phyloP scores from a whole-genome alignment of 306 rosid genomes.

The Medicago truncatula region DNA sequence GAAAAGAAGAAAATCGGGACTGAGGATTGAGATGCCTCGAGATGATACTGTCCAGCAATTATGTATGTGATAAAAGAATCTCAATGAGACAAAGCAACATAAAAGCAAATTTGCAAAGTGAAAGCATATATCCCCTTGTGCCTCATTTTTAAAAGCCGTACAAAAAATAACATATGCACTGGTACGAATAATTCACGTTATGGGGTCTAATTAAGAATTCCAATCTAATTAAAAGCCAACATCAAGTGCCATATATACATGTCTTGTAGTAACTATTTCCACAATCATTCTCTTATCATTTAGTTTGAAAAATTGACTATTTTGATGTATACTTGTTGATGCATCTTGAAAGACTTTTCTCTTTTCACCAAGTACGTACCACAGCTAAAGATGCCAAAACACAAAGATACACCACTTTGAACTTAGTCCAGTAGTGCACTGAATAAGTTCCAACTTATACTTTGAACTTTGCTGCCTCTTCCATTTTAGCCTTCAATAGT shows the following conservation, averaged over 20 bases:
- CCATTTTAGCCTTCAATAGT: conserved; percentile 6
- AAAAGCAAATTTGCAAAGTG: conserved; percentile 49
- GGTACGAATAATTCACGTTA: conserved; percentile 47
- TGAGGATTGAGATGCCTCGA: conserved; percentile 48
- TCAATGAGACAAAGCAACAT: conserved; percentile 49
- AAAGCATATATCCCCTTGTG: conserved; percentile 51
- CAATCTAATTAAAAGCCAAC: conserved; percentile 43
- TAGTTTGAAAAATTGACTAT: conserved; percentile 19
- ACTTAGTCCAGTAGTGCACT: conserved; percentile 33
- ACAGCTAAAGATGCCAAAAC: conserved; percentile 32
- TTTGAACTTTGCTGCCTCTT: conserved; percentile 32
- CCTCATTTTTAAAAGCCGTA: conserved; percentile 44
- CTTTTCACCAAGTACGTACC: conserved; percentile 25
- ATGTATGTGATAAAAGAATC: conserved; percentile 53
- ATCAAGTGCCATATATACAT: conserved; percentile 24
- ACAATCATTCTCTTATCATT: conserved; percentile 40
- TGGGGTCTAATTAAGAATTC: conserved; percentile 42
- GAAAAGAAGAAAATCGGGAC: conserved; percentile 43
- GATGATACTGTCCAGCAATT: conserved; percentile 42
- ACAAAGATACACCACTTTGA: conserved; percentile 31
- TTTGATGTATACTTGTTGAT: conserved; percentile 20
- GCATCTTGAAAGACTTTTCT: conserved; percentile 36
- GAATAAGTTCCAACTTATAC: conserved; percentile 43
- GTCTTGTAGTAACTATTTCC: conserved; percentile 8
- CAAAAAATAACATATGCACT: conserved; percentile 44